These are phyloP conservation scores for Chalciporus pseudorubinellus DNA, from an alignment of 768 basidiomycete species.

Conservation along the genomic window DNA sequence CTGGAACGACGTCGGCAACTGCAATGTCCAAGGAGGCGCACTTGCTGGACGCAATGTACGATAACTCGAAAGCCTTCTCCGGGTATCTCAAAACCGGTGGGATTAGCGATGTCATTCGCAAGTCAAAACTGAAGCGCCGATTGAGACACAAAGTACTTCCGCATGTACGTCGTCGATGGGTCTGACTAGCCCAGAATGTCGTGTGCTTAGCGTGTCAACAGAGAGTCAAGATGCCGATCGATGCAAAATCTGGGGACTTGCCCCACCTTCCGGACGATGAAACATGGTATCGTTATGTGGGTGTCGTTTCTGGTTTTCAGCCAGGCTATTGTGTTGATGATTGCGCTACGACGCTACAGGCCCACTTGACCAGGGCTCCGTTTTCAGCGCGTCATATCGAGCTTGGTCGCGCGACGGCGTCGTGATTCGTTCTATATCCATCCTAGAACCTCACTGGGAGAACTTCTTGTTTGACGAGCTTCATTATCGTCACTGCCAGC, in stretches of 20 bases:
- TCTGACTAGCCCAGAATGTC: neutral
- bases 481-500: too few species aligned
- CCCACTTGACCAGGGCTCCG: constrained; percentile 11
- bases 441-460: too few species aligned
- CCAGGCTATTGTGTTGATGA: neutral
- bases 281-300: constrained; percentile 37
- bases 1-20: constrained; percentile 5
- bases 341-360: constrained; percentile 4
- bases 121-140: constrained; percentile 24
- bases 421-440: neutral
- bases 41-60: constrained; percentile 31
- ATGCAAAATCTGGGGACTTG: constrained; percentile 30
- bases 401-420: constrained; percentile 9
- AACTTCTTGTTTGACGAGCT: too few species aligned
- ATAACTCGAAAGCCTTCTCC: constrained; percentile 39
- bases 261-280: constrained; percentile 36
- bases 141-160: constrained; percentile 36
- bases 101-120: constrained; percentile 18
- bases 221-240: constrained; percentile 26
- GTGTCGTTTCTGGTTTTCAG: neutral
- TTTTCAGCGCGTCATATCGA: constrained; percentile 21
- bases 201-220: neutral
- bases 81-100: constrained; percentile 29
- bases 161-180: constrained; percentile 35
- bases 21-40: constrained; percentile 2